Percentiles rank a stretch among this genome's conserved stretches.
These are phyloP conservation scores for Lenzites betulinus DNA, from an alignment of 768 basidiomycete genomes.

Conservation along the genomic window DNA sequence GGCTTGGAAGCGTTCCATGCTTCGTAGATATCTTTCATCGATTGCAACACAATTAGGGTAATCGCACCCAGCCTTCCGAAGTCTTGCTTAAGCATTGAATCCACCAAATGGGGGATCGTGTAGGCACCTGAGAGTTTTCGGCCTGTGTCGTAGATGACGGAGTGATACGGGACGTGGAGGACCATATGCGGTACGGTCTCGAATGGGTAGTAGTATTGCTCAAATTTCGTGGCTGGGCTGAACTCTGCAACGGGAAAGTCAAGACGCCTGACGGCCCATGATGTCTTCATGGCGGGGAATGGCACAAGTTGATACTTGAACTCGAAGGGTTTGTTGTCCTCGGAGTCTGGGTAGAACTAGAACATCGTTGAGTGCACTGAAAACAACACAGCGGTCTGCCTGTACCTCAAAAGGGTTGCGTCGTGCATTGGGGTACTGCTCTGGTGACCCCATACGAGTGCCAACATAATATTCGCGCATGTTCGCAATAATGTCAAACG, in stretches of 20 bases:
- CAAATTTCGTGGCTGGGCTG: background rate
- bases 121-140: background rate
- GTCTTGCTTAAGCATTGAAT: background rate
- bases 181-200: background rate
- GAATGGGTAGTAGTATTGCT: background rate
- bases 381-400: no score
- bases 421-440: background rate
- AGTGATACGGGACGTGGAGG: background rate
- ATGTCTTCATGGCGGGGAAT: background rate
- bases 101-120: background rate
- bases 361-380: no score
- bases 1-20: background rate
- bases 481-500: no score
- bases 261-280: background rate
- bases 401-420: background rate
- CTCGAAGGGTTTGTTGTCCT: no score
- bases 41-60: background rate
- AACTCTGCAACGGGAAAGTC: background rate
- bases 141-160: background rate
- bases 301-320: background rate
- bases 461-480: no score
- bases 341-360: no score
- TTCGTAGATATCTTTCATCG: background rate
- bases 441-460: no score
- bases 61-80: no score